Base-by-base conservation (phyloP, 441 rosid species). In the Bocquillonia castaneifolia region DNA sequence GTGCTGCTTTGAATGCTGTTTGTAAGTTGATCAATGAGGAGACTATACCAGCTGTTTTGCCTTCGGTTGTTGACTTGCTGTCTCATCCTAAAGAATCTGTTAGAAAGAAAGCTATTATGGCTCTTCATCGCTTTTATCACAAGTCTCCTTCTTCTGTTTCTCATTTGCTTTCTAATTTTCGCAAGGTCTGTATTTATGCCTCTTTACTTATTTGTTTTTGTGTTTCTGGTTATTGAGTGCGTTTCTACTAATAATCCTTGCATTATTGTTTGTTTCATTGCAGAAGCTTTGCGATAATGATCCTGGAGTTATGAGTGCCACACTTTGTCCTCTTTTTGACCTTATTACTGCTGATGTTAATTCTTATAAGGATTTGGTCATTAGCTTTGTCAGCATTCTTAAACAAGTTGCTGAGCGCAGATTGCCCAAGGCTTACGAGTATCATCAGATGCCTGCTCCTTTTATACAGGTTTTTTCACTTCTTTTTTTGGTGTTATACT, bases 241-340 rank as follows among this genome's bases (percentile, higher is more conserved):
- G 10, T 25, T 10, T 54, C 57, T 69, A 13, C 22, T 69, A 28
- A 66, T 39, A 59, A 64, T 18, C 13, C 13, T 12, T 12, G 12
- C 10, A 5, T 18, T 4, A 3, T 45, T 45, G 0, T 15, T 64
- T 68, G 29, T 22, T 40, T 67, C 64, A 61, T 71, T 70, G 73
- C 89, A 86, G 97, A 87, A 84, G 77, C 83, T 94, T 44, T 90
- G 91, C 63, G 99, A 94, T 73, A 94, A 84, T 62, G 99, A 94
- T 80, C 97, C 97, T 1, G 97, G 99, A 31, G 99, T 93, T 42
- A 93, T 93, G 99, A 97, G 97, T 26, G 99, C 97, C 17, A 88
- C 99, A 0, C 94, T 91, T 34, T 94, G 91, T 62, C 99, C 99
- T 0, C 85, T 94, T 32, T 90, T 91, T 78, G 97, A 94, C 78